Evolutionary conservation across 106 monocot genomes (phyloP).

Genomic region (Apostasia shenzhenica): DNA sequence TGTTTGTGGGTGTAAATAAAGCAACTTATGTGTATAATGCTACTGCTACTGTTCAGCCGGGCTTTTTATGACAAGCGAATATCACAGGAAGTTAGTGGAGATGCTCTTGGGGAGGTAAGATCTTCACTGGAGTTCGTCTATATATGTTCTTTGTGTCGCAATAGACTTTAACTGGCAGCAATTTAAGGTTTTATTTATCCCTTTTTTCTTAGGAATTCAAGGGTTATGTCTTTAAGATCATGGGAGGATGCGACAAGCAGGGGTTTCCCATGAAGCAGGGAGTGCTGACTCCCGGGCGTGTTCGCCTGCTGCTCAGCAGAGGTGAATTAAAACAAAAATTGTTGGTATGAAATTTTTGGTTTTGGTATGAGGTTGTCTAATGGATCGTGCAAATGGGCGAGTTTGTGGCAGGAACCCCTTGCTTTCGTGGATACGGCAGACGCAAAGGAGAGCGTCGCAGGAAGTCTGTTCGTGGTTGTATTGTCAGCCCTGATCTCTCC

Average conservation of each 20-base stretch:
- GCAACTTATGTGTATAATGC: too few species aligned
- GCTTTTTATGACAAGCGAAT: constrained; percentile 66
- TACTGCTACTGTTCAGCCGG: constrained; percentile 15
- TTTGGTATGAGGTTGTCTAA: neutral
- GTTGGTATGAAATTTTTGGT: neutral
- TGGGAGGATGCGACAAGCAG: constrained; percentile 69
- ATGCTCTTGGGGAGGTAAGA: constrained; percentile 59
- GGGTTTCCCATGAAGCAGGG: constrained; percentile 85
- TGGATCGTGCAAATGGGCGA: neutral
- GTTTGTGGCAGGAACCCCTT: constrained; percentile 19
- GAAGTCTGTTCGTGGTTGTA: constrained; percentile 30
- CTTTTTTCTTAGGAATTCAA: constrained; percentile 39
- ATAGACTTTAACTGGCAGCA: neutral
- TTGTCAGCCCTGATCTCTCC: constrained; percentile 25
- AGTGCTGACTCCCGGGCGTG: constrained; percentile 65
- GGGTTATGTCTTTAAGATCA: constrained; percentile 72
- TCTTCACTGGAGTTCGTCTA: too few species aligned
- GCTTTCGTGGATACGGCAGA: constrained; percentile 27
- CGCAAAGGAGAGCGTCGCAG: constrained; percentile 31
- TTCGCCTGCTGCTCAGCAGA: constrained; percentile 53
- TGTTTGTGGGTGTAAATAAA: too few species aligned
- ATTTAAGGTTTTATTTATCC: too few species aligned
- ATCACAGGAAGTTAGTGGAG: constrained; percentile 69
- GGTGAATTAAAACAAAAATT: constrained; percentile 15
- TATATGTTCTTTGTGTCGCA: neutral